A percentile compares a stretch with the other conserved stretches of the same genome.
These are phyloP conservation scores for Plasmodium inui DNA, from an alignment of 169 alveolate genomes.

Conservation along the genomic window DNA sequence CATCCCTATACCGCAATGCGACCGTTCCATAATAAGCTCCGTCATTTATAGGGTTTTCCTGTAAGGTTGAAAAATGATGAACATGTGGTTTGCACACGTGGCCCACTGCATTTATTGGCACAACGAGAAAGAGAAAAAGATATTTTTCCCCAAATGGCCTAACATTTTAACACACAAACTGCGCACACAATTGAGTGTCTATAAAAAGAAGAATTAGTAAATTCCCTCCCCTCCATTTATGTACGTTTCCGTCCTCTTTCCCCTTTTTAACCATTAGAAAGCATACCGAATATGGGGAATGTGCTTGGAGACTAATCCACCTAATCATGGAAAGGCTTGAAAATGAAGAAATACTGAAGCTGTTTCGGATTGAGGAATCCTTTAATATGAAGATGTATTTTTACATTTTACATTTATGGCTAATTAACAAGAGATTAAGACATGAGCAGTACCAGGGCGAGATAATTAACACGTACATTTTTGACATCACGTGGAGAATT, in stretches of 20 bases:
- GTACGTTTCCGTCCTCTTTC: background rate
- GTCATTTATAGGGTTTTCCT: conserved; percentile 35
- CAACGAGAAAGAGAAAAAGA: background rate
- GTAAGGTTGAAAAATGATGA: conserved; percentile 9
- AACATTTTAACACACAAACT: background rate
- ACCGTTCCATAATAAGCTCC: conserved; percentile 68
- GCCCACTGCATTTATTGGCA: background rate
- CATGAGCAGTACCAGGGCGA: conserved; percentile 82
- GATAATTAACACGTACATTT: conserved; percentile 80
- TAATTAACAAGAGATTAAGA: conserved; percentile 80
- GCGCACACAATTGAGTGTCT: background rate
- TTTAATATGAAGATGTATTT: conserved; percentile 83
- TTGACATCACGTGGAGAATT: conserved; percentile 77
- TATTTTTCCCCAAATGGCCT: background rate
- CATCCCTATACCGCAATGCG: conserved; percentile 72
- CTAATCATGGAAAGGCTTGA: conserved; percentile 84
- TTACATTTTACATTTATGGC: conserved; percentile 83
- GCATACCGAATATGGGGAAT: conserved; percentile 77
- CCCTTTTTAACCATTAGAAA: conserved; percentile 21
- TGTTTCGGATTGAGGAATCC: conserved; percentile 81
- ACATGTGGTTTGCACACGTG: background rate
- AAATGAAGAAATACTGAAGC: conserved; percentile 78
- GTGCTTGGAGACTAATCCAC: conserved; percentile 83
- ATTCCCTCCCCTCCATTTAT: background rate
- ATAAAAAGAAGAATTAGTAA: background rate